Evolutionary conservation across 441 rosid species (phyloP).

Genomic region (Brassica hybrid): DNA sequence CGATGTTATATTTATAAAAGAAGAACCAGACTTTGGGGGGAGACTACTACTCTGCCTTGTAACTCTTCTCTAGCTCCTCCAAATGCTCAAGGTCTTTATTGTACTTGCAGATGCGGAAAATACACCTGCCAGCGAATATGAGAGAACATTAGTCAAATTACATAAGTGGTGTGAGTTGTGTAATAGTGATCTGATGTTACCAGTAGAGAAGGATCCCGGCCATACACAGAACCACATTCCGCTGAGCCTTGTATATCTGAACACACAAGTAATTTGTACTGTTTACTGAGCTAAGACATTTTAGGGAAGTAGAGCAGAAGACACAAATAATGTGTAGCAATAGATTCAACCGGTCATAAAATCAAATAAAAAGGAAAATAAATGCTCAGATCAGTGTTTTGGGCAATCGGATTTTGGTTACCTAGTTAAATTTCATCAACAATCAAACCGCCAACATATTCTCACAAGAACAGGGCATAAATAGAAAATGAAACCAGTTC

Average conservation of each 20-base stretch:
- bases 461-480: slow-evolving; percentile 12
- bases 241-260: slow-evolving; percentile 80
- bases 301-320: no score
- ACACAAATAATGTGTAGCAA: background rate
- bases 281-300: no score
- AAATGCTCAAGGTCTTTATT: slow-evolving; percentile 67
- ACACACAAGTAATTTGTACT: background rate
- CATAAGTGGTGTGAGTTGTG: background rate
- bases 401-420: no score
- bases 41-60: slow-evolving; percentile 48
- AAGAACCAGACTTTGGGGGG: background rate
- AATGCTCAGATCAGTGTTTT: no score
- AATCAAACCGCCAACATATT: background rate
- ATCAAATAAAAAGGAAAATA: no score
- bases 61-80: slow-evolving; percentile 79
- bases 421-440: background rate
- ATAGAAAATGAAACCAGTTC: background rate
- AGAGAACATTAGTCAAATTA: background rate
- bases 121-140: slow-evolving; percentile 52
- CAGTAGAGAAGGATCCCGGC: slow-evolving; percentile 85
- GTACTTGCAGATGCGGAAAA: slow-evolving; percentile 70
- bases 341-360: no score
- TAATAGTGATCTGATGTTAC: slow-evolving; percentile 41
- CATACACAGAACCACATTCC: slow-evolving; percentile 74
- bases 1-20: background rate